Base-by-base conservation (phyloP, 495 filamentous ascomycete species). In the Neurospora terricola region DNA sequence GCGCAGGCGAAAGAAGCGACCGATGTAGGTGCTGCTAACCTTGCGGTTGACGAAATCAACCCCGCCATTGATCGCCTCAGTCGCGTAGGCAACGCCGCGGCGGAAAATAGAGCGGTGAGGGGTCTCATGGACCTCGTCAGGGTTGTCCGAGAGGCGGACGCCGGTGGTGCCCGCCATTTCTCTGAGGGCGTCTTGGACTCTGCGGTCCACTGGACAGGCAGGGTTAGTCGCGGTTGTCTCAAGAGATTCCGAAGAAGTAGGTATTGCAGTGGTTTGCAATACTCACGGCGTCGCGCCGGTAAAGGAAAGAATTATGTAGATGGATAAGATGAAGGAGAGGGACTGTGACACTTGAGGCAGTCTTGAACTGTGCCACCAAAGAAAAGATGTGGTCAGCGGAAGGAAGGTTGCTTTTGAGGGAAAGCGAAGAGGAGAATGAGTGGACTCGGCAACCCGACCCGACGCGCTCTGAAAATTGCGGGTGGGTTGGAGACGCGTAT, bases 1-100 rank as follows among this genome's bases (percentile, higher is more conserved):
- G 70, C 91, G 89, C 8, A 95, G 87, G 37, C 87, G 87, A 80
- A 95, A 95, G 76, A 91, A 87, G 72, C 86, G 86, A 62, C 92
- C 92, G 75, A 93, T 85, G 18, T 87, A 83, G 0, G 85, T 86
- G 30, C 38, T 69, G 36, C 82, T 83, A 38, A 87, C 78, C 37
- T 74, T 38, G 14, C 74, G 54, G 42, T 73, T 69, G 48, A 71
- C 38, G 12, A 70, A 21, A 36, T 72, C 54, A 34, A 66, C 14
- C 27, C 54, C 54, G 27, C 37, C 36, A 62, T 40, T 21, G 30
- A 36, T 40, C 6, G 38, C n/a, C 2, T 71, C 73, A 14, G 18
- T 16, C 0, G 34, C 37, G 27, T 68, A 38, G 21, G 48, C 27
- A 30, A 38, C 7, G n/a, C 38, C 54, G 6, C 43, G n/a, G 8